Base-by-base conservation (phyloP, 192 early-diverging fungal species). In the Coemansia sp. region DNA sequence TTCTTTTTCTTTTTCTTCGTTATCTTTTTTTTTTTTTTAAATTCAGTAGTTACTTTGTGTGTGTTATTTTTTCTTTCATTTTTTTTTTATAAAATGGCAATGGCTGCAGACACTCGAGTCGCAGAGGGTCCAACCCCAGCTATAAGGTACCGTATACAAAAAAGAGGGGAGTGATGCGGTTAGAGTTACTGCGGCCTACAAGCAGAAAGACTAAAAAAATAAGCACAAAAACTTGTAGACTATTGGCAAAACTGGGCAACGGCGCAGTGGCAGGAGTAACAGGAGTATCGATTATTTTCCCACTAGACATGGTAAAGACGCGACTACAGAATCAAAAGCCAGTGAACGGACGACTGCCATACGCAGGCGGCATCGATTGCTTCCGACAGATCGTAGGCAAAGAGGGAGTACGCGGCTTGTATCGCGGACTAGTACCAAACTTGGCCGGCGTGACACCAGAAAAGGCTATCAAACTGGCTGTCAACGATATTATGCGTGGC, bases 371-470 rank as follows among this genome's bases (percentile, higher is more conserved):
- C 31, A 65, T 88, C 12, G 95, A 98, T 77, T 95, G 93, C 73
- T 94, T 95, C 83, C 86, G 86, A 71, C 82, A 96, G 84, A 96
- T 93, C 24, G 67, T 98, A 49, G 90, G 90, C 43, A 87, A 86
- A 64, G 97, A 97, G 74, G 97, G 97, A 50, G 70, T 97, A 40
- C 80, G 88, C 44, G 96, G 94, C 44, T 86, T 99, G 44, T 99
- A 99, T 88, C 92, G 92, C 49, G 97, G 97, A 34, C 95, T 98
- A 90, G 87, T 90, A 20, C 89, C 96, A 18, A 96, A 96, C 27
- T 78, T 99, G 38, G 86, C 92, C 31, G 95, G 95, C 43, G 92
- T 97, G 58, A 99, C 97, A 33, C 95, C 97, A 38, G 95, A 97
- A 86, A 96, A 95, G 85, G 95, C 96, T 29, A 88, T 95, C 80